Conservation (phyloP, 1,139 yeast genomes). For the Blastobotrys petasosporus region DNA sequence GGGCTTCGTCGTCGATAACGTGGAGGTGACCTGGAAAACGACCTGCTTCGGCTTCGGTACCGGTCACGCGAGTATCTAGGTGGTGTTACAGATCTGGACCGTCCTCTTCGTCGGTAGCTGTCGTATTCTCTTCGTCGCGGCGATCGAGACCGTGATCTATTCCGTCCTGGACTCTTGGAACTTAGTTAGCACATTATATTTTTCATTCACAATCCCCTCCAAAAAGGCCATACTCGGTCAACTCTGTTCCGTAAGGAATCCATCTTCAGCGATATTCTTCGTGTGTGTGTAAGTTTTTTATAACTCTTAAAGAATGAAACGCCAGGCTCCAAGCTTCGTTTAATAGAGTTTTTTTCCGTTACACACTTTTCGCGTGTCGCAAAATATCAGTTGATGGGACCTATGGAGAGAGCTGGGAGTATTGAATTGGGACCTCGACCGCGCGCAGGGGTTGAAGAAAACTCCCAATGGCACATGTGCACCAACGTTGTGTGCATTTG, state of each 20-base stretch:
- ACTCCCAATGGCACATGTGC: too few species aligned
- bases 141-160: conserved; percentile 27
- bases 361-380: too few species aligned
- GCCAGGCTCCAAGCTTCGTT: too few species aligned
- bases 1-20: conserved; percentile 12
- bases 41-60: conserved; percentile 6
- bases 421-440: too few species aligned
- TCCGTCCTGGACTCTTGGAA: conserved; percentile 15
- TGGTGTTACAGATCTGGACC: conserved; percentile 2
- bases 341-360: too few species aligned
- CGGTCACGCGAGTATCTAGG: conserved; percentile 3
- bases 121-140: conserved; percentile 1
- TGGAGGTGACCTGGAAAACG: conserved; percentile 9
- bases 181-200: not conserved
- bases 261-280: conserved; percentile 2
- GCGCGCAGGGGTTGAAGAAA: too few species aligned
- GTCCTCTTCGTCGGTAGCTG: conserved; percentile 1
- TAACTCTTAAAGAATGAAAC: too few species aligned
- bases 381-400: too few species aligned
- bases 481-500: too few species aligned
- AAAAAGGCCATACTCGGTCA: conserved; percentile 3
- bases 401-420: too few species aligned
- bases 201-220: not conserved
- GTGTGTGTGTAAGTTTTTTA: too few species aligned
- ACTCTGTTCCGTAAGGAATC: conserved; percentile 11